A percentile compares a stretch with the other conserved stretches of the same genome.
Conservation (phyloP, 257 asterid species). For the Solanum appendiculatum region DNA sequence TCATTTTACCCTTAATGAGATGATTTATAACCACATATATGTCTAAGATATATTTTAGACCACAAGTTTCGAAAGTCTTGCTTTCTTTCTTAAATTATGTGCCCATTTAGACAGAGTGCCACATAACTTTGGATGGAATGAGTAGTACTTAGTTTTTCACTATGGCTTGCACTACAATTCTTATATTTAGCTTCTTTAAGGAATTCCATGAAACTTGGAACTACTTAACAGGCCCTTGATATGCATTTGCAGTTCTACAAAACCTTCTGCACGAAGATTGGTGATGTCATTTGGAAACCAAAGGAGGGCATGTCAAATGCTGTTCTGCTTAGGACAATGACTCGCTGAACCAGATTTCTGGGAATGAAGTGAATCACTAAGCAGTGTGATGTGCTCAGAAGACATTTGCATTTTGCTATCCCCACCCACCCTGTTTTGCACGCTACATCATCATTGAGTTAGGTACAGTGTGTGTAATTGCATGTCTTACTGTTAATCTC, state of each 20-base stretch:
- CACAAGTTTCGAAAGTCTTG: no score
- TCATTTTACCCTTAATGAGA: no score
- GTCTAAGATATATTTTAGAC: no score
- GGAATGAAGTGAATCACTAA: slow-evolving; percentile 29
- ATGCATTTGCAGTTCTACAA: slow-evolving; percentile 70
- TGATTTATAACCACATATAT: no score
- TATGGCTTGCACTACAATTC: neutral
- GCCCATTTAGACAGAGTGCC: no score
- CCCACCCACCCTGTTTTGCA: neutral
- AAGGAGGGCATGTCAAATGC: slow-evolving; percentile 35
- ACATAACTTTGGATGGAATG: no score
- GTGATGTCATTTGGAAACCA: slow-evolving; percentile 60
- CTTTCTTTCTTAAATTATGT: no score
- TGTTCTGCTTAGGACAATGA: slow-evolving; percentile 36
- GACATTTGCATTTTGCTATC: neutral
- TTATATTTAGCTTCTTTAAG: neutral
- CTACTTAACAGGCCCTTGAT: neutral
- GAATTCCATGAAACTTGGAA: neutral
- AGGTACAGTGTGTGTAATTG: neutral
- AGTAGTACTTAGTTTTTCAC: no score
- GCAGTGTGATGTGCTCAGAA: neutral
- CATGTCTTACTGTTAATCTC: neutral
- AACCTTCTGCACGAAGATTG: slow-evolving; percentile 46
- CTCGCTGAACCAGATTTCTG: slow-evolving; percentile 38
- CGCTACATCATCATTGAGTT: neutral